These are phyloP conservation scores for Ganoderma multipileum DNA, from an alignment of 1,284 basidiomycete species.

Conservation along the genomic window DNA sequence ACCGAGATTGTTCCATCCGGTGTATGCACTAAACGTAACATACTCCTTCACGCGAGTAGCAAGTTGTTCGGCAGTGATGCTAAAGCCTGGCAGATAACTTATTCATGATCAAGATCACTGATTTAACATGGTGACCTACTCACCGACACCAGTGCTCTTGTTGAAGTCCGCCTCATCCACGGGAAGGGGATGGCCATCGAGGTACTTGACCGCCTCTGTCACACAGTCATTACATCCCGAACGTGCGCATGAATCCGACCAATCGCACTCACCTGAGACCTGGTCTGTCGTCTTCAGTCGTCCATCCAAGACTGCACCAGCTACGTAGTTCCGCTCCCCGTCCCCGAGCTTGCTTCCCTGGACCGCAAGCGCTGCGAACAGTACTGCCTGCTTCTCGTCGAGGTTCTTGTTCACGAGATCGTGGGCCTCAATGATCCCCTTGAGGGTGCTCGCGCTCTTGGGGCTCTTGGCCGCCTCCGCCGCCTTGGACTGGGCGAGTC, in stretches of 20 bases:
- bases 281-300: conserved; percentile 88
- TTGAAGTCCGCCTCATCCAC: conserved; percentile 82
- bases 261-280: conserved; percentile 67
- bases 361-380: conserved; percentile 76
- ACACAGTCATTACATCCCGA: background rate
- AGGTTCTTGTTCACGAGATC: conserved; percentile 56
- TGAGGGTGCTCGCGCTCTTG: conserved; percentile 77
- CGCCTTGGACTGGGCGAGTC: conserved; percentile 81
- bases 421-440: conserved; percentile 72
- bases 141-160: conserved; percentile 88
- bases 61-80: conserved; percentile 77
- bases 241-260: background rate
- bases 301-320: conserved; percentile 74
- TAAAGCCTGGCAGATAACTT: conserved; percentile 66
- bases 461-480: conserved; percentile 83
- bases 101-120: background rate
- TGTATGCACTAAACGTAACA: conserved; percentile 58
- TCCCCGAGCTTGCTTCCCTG: conserved; percentile 66
- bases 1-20: conserved; percentile 82
- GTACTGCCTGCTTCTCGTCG: conserved; percentile 83
- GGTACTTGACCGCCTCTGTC: conserved; percentile 82
- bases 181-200: conserved; percentile 66
- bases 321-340: conserved; percentile 70
- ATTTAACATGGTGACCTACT: conserved; percentile 40
- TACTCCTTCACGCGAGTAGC: conserved; percentile 67